Evolutionary conservation across 2,329 filamentous ascomycete genomes (phyloP), one percentile per base, ranked within the genome.

Genomic region (Ophioceras dolichostomum): DNA sequence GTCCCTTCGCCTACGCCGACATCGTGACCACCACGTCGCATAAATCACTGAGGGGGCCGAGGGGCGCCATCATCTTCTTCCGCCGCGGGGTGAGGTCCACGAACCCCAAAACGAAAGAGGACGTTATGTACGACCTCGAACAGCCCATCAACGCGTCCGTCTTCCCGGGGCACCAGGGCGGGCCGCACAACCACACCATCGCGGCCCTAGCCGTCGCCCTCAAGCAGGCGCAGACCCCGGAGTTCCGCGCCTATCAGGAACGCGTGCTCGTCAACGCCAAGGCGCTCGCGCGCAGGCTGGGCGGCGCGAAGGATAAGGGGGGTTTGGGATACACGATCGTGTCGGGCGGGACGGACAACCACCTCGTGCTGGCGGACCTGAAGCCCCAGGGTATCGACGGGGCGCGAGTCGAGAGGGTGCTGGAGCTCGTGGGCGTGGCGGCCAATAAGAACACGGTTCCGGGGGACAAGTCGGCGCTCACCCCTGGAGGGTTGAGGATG

Each of bases 381-480:
- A 94, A 94, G 65, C 78, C 84, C 27, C 83, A 91, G 56, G 71
- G 72, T 40, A 78, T 98, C 43, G 91, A 98, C 54, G 88, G 88
- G 47, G 82, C 83, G 18, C 80, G 88, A 37, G 86, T 94, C 12
- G 88, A 95, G 66, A 79, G 86, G 33, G 79, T 94, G 13, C 73
- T 95, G 18, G 88, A 95, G 58, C 76, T 94, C 33, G 86, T 93
- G 47, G 89, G 89, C 50, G 89, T 96, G 37, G 91, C 91, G n/a
- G 83, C 84, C 56, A 98, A 98, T 72, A 98, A 98, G 73, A 98
- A 98, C 67, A 95, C 91, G 7, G 89, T 95, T 0, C 91, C 91
- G 1, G 91, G 89, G 31, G 91, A 98, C 63, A 85, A 81, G 56
- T 94, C 87, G 1, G 91, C 91, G 1, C 74, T 98, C 54, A 85